Percentiles rank a stretch among this genome's conserved stretches.
Evolutionary conservation across 2,329 filamentous ascomycete species (phyloP).

Genomic region (Alternaria incomplexa): DNA sequence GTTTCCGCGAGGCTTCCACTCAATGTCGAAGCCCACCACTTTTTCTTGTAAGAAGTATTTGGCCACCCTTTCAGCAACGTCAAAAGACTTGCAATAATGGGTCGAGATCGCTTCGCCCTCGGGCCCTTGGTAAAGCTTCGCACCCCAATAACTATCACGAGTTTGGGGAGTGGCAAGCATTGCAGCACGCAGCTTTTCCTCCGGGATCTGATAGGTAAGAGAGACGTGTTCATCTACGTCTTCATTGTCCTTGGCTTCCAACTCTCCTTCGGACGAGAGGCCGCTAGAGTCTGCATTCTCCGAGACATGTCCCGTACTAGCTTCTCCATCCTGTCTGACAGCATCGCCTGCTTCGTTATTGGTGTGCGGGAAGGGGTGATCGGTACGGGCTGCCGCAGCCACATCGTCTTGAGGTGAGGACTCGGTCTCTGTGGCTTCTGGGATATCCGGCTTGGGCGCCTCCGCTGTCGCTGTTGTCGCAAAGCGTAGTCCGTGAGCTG

Average conservation of each 20-base stretch:
- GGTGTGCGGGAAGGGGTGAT: neutral
- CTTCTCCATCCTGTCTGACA: neutral
- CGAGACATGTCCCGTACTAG: neutral
- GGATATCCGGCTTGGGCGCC: neutral
- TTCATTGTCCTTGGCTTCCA: conserved; percentile 5
- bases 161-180: conserved; percentile 40
- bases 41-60: conserved; percentile 71
- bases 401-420: neutral
- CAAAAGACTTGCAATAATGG: conserved; percentile 76
- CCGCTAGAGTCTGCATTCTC: neutral
- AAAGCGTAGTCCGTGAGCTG: conserved; percentile 14
- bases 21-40: conserved; percentile 85
- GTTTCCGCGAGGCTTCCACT: conserved; percentile 68
- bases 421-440: neutral
- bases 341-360: neutral
- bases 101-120: conserved; percentile 65
- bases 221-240: conserved; percentile 26
- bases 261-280: neutral
- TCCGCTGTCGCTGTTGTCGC: conserved; percentile 6
- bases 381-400: neutral
- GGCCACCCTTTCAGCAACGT: conserved; percentile 72
- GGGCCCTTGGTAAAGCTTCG: conserved; percentile 68
- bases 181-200: conserved; percentile 31
- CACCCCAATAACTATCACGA: conserved; percentile 65
- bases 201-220: conserved; percentile 43